These are phyloP conservation scores for Xanthoconium separans DNA, from an alignment of 1,284 basidiomycete species.

Conservation along the genomic window DNA sequence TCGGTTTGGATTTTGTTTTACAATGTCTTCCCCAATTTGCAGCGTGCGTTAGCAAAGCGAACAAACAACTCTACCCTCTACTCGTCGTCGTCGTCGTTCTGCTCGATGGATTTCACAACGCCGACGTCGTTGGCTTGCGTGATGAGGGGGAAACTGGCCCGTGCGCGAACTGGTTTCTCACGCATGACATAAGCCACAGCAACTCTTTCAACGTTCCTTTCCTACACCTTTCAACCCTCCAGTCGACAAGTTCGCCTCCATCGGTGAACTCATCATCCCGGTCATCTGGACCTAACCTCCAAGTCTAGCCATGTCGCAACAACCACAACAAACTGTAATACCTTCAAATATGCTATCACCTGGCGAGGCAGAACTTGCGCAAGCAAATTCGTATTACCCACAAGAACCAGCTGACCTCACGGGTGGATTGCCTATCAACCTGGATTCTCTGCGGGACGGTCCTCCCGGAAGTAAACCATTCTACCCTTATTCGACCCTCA, in stretches of 20 bases:
- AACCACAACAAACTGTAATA: slow-evolving; percentile 42
- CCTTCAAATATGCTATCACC: slow-evolving; percentile 42
- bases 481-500: slow-evolving; percentile 84
- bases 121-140: slow-evolving; percentile 19
- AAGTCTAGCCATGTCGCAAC: slow-evolving; percentile 35
- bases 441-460: slow-evolving; percentile 78
- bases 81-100: slow-evolving; percentile 21
- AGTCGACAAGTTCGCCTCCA: slow-evolving; percentile 30
- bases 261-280: slow-evolving; percentile 9
- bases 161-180: slow-evolving; percentile 38
- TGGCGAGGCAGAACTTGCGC: slow-evolving; percentile 46
- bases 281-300: slow-evolving; percentile 6
- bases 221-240: slow-evolving; percentile 29
- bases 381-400: slow-evolving; percentile 64
- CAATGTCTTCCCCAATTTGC: slow-evolving; percentile 70
- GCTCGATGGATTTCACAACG: slow-evolving; percentile 16
- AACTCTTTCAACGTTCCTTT: slow-evolving; percentile 35
- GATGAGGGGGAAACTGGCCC: slow-evolving; percentile 33
- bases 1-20: slow-evolving; percentile 67
- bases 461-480: slow-evolving; percentile 83
- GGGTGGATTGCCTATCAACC: slow-evolving; percentile 77
- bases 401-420: slow-evolving; percentile 71
- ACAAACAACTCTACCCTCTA: slow-evolving; percentile 37
- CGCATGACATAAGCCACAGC: slow-evolving; percentile 41
- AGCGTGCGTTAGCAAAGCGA: slow-evolving; percentile 55